Percentiles rank a stretch among this genome's conserved stretches.
phyloP scores from a whole-genome alignment of 2,329 filamentous ascomycete species.

The Neospermospora avenae region DNA sequence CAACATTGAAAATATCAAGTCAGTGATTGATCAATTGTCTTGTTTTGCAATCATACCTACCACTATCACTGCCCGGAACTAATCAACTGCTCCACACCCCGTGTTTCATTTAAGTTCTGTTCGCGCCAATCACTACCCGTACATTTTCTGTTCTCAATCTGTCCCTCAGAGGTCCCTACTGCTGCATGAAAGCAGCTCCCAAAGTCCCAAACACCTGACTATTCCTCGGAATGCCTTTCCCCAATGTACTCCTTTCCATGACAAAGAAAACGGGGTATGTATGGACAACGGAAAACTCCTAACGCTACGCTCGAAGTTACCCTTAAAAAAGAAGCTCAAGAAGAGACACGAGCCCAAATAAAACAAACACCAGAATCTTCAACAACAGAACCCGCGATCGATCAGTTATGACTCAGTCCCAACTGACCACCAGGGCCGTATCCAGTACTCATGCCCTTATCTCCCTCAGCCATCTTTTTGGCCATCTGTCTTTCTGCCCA shows the following conservation, averaged over 20 bases:
- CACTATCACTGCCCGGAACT: neutral
- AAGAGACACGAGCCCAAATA: neutral
- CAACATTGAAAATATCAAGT: neutral
- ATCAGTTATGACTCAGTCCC: conserved; percentile 19
- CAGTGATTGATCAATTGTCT: neutral
- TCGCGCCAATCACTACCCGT: neutral
- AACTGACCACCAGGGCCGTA: conserved; percentile 30
- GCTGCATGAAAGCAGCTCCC: neutral
- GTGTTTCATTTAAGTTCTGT: too few relatives aligned
- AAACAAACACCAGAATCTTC: neutral
- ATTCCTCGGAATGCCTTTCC: neutral
- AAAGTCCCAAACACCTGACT: neutral
- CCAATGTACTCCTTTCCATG: neutral
- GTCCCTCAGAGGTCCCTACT: neutral
- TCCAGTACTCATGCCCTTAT: conserved; percentile 26
- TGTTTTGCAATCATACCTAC: neutral
- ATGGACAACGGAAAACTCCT: conserved; percentile 13
- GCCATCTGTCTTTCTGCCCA: conserved; percentile 56
- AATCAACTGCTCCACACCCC: neutral
- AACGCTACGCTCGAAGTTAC: conserved; percentile 13
- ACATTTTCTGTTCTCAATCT: neutral
- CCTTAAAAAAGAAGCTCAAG: neutral
- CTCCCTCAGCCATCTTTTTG: conserved; percentile 26
- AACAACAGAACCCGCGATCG: neutral
- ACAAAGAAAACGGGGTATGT: conserved; percentile 10